A percentile compares a stretch with the other conserved stretches of the same genome.
Conservation (phyloP, 331 rosid species). For the Spiraea crenata region DNA sequence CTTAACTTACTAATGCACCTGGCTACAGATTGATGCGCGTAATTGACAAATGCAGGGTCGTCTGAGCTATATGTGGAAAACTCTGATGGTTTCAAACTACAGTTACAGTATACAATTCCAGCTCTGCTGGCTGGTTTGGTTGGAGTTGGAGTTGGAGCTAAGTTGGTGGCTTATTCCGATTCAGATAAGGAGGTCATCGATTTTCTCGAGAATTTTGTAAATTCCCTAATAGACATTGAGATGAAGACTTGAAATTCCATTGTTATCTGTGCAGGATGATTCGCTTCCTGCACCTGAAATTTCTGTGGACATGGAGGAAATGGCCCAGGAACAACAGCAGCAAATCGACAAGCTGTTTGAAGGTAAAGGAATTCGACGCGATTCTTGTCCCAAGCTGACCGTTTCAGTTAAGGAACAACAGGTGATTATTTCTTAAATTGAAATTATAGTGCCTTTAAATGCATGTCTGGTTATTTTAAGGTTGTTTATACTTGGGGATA, state of each 20-base stretch:
- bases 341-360: constrained; percentile 50
- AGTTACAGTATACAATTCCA: constrained; percentile 30
- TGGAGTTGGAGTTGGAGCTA: constrained; percentile 48
- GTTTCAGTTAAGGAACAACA: constrained; percentile 70
- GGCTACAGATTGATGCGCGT: not conserved
- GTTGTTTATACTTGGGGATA: too few species aligned
- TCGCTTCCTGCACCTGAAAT: constrained; percentile 20
- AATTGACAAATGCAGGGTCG: constrained; percentile 31
- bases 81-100: not conserved
- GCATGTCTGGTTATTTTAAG: too few species aligned
- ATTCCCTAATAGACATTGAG: not conserved
- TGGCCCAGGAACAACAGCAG: constrained; percentile 56
- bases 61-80: constrained; percentile 19
- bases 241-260: constrained; percentile 10
- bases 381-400: constrained; percentile 62
- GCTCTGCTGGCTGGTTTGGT: constrained; percentile 48
- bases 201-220: not conserved
- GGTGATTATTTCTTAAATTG: constrained; percentile 34
- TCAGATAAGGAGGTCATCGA: constrained; percentile 32
- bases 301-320: constrained; percentile 47
- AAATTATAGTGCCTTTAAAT: too few species aligned
- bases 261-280: constrained; percentile 29
- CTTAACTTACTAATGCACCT: too few species aligned
- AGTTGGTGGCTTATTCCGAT: constrained; percentile 46
- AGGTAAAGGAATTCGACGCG: constrained; percentile 46